Conservation (phyloP, 495 filamentous ascomycete genomes). For the Penicillium daleae region DNA sequence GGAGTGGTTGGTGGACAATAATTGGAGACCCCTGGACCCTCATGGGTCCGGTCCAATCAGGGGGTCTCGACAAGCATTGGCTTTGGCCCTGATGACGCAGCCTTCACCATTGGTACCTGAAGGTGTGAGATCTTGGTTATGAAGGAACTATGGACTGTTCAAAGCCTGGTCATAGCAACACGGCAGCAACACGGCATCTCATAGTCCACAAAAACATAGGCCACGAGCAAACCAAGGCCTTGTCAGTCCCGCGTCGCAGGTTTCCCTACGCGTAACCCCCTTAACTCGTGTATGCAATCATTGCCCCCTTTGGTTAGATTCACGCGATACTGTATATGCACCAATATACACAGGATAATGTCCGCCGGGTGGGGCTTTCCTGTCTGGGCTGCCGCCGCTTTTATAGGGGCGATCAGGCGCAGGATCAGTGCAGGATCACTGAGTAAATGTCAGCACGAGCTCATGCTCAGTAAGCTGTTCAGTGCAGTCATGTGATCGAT, state of each 20-base stretch:
- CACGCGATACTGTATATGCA: too few species aligned
- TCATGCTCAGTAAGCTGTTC: too few species aligned
- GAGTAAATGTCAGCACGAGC: too few species aligned
- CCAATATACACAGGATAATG: too few species aligned
- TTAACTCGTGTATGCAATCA: too few species aligned
- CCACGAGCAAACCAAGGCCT: neutral
- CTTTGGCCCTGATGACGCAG: conserved; percentile 10
- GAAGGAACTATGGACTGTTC: neutral
- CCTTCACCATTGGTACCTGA: neutral
- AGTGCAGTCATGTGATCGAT: too few species aligned
- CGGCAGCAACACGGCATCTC: neutral
- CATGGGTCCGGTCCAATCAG: conserved; percentile 16
- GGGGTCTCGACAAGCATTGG: conserved; percentile 14
- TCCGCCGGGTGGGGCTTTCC: too few species aligned
- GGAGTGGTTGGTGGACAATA: neutral
- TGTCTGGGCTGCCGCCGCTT: too few species aligned
- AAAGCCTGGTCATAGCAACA: too few species aligned
- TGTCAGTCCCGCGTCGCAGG: neutral
- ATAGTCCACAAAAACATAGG: neutral
- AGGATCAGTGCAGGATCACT: too few species aligned
- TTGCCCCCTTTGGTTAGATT: neutral
- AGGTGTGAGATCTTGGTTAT: too few species aligned
- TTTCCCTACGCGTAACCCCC: neutral
- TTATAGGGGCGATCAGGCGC: too few species aligned
- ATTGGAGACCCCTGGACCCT: neutral